Conservation (phyloP, 2,329 filamentous ascomycete species). For the Colletotrichum sidae region DNA sequence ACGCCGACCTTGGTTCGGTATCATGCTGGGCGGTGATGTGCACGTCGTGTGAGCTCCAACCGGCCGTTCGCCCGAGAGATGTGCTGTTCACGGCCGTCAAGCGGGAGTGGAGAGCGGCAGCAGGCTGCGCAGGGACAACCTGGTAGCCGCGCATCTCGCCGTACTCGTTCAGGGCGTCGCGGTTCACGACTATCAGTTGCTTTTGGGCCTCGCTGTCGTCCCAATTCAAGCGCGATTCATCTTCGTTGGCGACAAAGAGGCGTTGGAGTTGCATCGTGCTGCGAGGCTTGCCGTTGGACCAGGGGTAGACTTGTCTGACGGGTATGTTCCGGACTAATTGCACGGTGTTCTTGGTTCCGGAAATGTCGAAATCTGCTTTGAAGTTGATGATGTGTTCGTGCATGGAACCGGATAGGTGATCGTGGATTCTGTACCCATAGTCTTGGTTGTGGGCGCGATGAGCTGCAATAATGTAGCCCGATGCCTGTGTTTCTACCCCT, state of each 20-base stretch:
- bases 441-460: constrained; percentile 58
- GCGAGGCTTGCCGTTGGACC: constrained; percentile 57
- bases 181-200: constrained; percentile 64
- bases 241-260: constrained; percentile 55
- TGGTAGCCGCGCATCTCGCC: constrained; percentile 66
- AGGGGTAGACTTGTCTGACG: constrained; percentile 53
- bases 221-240: constrained; percentile 60
- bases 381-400: constrained; percentile 68
- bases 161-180: constrained; percentile 58
- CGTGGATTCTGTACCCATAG: constrained; percentile 63
- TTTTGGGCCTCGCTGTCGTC: constrained; percentile 55
- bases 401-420: constrained; percentile 60
- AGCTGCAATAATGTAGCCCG: constrained; percentile 65
- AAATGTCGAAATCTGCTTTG: constrained; percentile 65
- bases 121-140: constrained; percentile 52
- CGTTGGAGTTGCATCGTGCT: constrained; percentile 65
- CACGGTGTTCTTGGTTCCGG: constrained; percentile 59
- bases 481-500: constrained; percentile 62
- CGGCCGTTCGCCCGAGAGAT: constrained; percentile 56
- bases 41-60: constrained; percentile 63
- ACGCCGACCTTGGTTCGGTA: constrained; percentile 59
- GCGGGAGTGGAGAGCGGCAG: constrained; percentile 47
- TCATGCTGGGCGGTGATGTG: constrained; percentile 64
- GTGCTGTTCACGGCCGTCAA: constrained; percentile 62
- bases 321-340: constrained; percentile 49